Evolutionary conservation across 306 rosid genomes (phyloP).

Genomic region (Trifolium subterraneum): DNA sequence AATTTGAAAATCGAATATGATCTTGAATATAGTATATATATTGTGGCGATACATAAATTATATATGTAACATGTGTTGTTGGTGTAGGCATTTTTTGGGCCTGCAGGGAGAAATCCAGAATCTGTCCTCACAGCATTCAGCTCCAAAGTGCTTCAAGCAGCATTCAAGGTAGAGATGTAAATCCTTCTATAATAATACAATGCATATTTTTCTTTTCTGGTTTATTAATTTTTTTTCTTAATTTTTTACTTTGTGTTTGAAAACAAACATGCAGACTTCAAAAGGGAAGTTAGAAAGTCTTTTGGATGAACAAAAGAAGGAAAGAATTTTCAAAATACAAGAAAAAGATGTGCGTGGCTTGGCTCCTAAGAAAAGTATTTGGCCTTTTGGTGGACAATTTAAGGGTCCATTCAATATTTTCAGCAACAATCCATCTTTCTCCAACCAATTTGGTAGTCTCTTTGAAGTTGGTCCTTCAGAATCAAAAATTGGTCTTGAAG

Average conservation of each 20-base stretch:
- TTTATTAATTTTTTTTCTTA: background rate
- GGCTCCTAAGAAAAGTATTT: constrained; percentile 45
- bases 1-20: no score
- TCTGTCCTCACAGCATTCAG: constrained; percentile 70
- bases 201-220: no score
- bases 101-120: constrained; percentile 65
- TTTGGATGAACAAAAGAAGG: constrained; percentile 51
- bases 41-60: no score
- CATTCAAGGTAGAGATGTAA: constrained; percentile 48
- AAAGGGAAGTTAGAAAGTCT: constrained; percentile 48
- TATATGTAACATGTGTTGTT: background rate
- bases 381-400: constrained; percentile 61
- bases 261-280: constrained; percentile 42
- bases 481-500: constrained; percentile 41
- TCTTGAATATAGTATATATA: no score
- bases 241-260: background rate
- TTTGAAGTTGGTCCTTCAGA: constrained; percentile 45
- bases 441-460: constrained; percentile 63
- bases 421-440: constrained; percentile 42
- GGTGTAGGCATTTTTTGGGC: constrained; percentile 54
- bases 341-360: constrained; percentile 44
- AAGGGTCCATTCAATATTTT: constrained; percentile 58
- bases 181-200: background rate
- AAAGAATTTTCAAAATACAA: constrained; percentile 57
- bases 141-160: constrained; percentile 65